These are phyloP conservation scores for Microcera coccophila DNA, from an alignment of 2,329 filamentous ascomycete genomes.

Conservation along the genomic window DNA sequence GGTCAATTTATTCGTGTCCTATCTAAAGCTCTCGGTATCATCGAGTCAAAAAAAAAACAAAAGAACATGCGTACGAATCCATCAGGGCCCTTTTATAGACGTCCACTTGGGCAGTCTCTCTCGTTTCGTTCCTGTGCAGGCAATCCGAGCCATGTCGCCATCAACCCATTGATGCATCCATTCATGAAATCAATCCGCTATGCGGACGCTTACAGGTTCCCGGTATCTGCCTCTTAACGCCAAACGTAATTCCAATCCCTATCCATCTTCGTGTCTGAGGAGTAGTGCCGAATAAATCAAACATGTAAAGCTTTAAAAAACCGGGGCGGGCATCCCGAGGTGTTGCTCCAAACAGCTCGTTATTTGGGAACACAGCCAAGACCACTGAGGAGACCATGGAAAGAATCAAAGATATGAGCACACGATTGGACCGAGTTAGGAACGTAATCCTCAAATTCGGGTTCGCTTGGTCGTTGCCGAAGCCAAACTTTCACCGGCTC, in stretches of 20 bases:
- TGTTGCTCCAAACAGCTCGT: constrained; percentile 1
- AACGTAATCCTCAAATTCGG: constrained; percentile 27
- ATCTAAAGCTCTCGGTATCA: constrained; percentile 10
- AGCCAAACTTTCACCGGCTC: constrained; percentile 33
- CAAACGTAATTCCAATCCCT: constrained; percentile 12
- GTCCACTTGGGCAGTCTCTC: not conserved
- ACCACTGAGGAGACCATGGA: constrained; percentile 10
- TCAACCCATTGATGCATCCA: constrained; percentile 3
- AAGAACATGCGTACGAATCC: not conserved
- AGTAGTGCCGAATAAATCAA: constrained; percentile 11
- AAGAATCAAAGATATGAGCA: no score
- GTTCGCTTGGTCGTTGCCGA: constrained; percentile 34
- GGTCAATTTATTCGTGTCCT: constrained; percentile 20
- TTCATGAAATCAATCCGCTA: constrained; percentile 2
- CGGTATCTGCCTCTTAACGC: constrained; percentile 14
- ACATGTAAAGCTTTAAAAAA: constrained; percentile 14
- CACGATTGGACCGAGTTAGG: not conserved
- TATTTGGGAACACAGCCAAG: constrained; percentile 6
- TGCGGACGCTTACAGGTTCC: not conserved
- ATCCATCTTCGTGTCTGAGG: constrained; percentile 17
- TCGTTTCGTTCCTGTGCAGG: not conserved
- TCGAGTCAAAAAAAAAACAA: constrained; percentile 7
- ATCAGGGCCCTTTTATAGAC: not conserved
- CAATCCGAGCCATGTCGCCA: not conserved
- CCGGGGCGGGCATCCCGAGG: constrained; percentile 1